These are phyloP conservation scores for Micractinium conductrix DNA, from an alignment of 139 green algal genomes.

Conservation along the genomic window DNA sequence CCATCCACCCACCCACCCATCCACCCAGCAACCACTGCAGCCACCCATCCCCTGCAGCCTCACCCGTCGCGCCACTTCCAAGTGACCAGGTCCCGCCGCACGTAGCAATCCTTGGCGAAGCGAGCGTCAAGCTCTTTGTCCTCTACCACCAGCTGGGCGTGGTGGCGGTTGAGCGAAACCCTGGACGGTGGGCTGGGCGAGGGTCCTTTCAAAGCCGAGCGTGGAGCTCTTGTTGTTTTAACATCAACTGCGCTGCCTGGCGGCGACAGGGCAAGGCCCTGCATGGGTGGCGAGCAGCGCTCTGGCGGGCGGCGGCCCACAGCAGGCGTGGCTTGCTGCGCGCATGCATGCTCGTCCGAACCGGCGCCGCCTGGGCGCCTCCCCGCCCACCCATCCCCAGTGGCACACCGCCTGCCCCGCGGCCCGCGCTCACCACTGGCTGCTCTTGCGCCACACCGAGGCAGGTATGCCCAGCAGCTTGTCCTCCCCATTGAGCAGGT, in stretches of 20 bases:
- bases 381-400: not conserved
- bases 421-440: conserved; percentile 21
- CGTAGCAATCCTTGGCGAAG: conserved; percentile 15
- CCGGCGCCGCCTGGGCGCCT: not conserved
- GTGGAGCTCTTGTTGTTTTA: too few relatives aligned
- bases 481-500: not conserved
- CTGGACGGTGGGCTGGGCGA: not conserved
- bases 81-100: not conserved
- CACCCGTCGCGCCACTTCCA: not conserved
- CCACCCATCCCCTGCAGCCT: too few relatives aligned
- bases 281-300: too few relatives aligned
- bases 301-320: too few relatives aligned
- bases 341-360: too few relatives aligned
- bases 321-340: too few relatives aligned
- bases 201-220: too few relatives aligned
- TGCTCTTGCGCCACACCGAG: conserved; percentile 22
- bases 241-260: too few relatives aligned
- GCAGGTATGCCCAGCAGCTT: not conserved
- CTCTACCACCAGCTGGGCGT: conserved; percentile 4
- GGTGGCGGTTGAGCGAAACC: conserved; percentile 5
- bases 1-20: not conserved
- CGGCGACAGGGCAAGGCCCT: too few relatives aligned
- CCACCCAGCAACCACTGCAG: too few relatives aligned
- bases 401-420: not conserved
- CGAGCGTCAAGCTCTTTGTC: not conserved